phyloP scores from a whole-genome alignment of 2,329 filamentous ascomycete species.

The Colletotrichum sp. region DNA sequence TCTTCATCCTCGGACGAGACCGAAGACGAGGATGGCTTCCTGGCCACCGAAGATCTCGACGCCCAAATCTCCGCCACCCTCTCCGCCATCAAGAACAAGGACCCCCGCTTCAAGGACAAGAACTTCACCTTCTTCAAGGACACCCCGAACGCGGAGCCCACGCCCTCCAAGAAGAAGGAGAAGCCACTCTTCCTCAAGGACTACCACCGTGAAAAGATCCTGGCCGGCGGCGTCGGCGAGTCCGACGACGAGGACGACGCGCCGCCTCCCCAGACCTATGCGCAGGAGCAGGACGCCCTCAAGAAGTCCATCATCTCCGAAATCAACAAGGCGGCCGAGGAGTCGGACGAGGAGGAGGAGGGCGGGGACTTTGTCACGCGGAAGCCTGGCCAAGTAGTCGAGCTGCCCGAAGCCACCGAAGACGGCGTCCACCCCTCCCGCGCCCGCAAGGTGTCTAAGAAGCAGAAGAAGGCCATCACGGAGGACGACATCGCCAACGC shows the following conservation, averaged over 20 bases:
- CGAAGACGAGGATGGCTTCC: constrained; percentile 88
- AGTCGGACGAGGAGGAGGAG: constrained; percentile 61
- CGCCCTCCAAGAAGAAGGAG: constrained; percentile 65
- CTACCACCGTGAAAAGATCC: constrained; percentile 90
- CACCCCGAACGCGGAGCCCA: constrained; percentile 37
- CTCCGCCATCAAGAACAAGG: constrained; percentile 86
- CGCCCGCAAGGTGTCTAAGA: constrained; percentile 46
- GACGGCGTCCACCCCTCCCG: constrained; percentile 64
- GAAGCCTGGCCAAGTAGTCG: constrained; percentile 59
- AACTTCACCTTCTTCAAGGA: constrained; percentile 75
- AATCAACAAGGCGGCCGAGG: constrained; percentile 71
- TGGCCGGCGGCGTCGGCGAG: constrained; percentile 71
- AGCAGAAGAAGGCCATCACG: constrained; percentile 43
- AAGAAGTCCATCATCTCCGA: constrained; percentile 80
- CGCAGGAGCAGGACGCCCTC: constrained; percentile 85
- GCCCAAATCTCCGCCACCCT: constrained; percentile 87
- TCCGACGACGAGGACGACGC: constrained; percentile 63
- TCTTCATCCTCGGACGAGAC: constrained; percentile 78
- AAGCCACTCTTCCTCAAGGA: constrained; percentile 87
- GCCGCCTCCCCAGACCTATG: constrained; percentile 71
- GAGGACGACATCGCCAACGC: constrained; percentile 75
- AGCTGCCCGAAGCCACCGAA: constrained; percentile 26
- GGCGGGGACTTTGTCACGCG: constrained; percentile 73
- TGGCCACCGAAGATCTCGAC: constrained; percentile 86
- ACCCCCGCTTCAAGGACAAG: constrained; percentile 88